Evolutionary conservation across 176 grass and related monocot species (phyloP).

Genomic region (Elymus sibiricus): DNA sequence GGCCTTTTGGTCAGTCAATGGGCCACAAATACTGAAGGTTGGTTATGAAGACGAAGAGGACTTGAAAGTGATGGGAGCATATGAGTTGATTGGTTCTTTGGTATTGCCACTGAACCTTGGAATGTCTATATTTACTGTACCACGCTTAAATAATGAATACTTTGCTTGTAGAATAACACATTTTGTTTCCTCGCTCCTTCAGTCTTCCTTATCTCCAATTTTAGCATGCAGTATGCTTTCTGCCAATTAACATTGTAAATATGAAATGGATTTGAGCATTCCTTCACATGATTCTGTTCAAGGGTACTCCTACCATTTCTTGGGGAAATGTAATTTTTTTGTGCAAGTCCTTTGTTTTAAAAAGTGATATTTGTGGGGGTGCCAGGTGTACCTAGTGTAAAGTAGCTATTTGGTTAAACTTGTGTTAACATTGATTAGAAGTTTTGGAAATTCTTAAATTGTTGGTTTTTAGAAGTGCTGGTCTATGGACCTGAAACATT

Average conservation of each 20-base stretch:
- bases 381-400: neutral
- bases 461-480: neutral
- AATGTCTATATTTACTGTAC: neutral
- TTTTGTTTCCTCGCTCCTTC: neutral
- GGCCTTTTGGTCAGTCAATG: conserved; percentile 88
- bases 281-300: neutral
- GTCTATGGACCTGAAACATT: neutral
- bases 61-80: conserved; percentile 90
- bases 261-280: neutral
- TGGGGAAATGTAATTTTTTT: neutral
- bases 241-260: too few relatives aligned
- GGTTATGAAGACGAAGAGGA: conserved; percentile 95
- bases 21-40: conserved; percentile 77
- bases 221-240: neutral
- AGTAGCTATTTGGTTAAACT: neutral
- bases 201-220: neutral
- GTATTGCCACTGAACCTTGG: conserved; percentile 39
- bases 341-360: neutral
- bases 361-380: neutral
- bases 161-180: neutral
- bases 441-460: neutral
- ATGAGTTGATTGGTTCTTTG: conserved; percentile 95
- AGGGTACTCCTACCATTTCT: neutral
- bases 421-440: neutral
- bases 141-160: neutral